Evolutionary conservation across 352 stramenopile species (phyloP).

Genomic region (Phytophthora crassamura): DNA sequence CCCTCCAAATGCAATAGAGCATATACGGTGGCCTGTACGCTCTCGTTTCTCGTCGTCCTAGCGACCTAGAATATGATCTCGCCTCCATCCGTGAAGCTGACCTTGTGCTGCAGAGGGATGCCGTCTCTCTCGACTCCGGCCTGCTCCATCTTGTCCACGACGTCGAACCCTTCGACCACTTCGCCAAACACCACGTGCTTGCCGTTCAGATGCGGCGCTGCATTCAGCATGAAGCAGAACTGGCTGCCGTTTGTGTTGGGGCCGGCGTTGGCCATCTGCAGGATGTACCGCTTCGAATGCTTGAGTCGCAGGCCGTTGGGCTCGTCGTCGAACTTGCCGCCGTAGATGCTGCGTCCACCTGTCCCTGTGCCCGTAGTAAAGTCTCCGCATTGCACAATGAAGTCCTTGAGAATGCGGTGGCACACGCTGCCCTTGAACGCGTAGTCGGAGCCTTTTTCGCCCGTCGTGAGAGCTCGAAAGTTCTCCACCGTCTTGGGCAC

Average conservation of each 20-base stretch:
- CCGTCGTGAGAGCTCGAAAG: conserved; percentile 96
- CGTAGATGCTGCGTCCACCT: conserved; percentile 98
- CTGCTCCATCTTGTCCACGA: conserved; percentile 86
- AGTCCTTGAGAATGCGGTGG: conserved; percentile 98
- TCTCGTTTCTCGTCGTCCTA: background rate
- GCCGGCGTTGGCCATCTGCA: conserved; percentile 98
- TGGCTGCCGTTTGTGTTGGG: conserved; percentile 98
- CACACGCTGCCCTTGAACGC: conserved; percentile 98
- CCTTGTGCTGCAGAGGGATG: conserved; percentile 75
- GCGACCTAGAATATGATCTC: conserved; percentile 57
- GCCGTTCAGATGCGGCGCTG: conserved; percentile 78
- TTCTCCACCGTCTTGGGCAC: conserved; percentile 99
- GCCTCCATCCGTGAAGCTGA: conserved; percentile 75
- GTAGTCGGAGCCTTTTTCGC: conserved; percentile 93
- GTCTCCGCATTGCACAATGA: conserved; percentile 98
- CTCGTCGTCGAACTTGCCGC: conserved; percentile 98
- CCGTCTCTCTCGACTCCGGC: conserved; percentile 69
- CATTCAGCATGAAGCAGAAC: conserved; percentile 98
- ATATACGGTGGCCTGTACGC: conserved; percentile 6
- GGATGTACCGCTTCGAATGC: conserved; percentile 83
- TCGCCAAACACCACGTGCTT: conserved; percentile 89
- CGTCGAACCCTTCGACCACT: conserved; percentile 82
- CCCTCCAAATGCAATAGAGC: conserved; percentile 21
- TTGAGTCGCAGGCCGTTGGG: conserved; percentile 87
- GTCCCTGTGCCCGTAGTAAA: conserved; percentile 94